Base-by-base conservation (phyloP, 192 early-diverging fungal genomes). In the Dimargaris xerosporica region DNA sequence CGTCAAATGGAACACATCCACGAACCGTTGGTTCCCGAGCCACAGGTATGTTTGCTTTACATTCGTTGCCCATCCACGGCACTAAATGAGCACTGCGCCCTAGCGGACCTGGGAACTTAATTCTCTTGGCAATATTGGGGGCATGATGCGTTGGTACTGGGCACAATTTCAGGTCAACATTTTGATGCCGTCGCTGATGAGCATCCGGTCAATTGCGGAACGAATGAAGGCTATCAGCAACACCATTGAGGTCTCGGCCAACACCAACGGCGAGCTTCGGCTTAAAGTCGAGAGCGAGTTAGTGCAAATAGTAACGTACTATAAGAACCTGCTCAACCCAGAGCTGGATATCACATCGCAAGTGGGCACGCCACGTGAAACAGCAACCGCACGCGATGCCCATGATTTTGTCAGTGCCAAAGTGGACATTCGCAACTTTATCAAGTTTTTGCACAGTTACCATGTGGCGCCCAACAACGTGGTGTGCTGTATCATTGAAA, bases 381-480 rank as follows among this genome's bases (percentile, higher is more conserved):
- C n/a, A n/a, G 67, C 71, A 64, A 62, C 34, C 31, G 52, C 46
- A 21, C 52, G 56, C 44, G 74, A 69, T 23, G 71, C 75, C 0
- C 48, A 65, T 2, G 68, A 78, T 62, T 86, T 87, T 71, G 87
- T 76, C 23, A 76, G 79, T 21, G 88, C 81, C 0, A 65, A 80
- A 0, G 77, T 91, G 12, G 79, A 82, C 61, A 83, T 84, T 62
- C 72, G 80, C 31, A 87, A 89, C 67, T 85, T 93, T 66, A 70
- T 83, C 54, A 82, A 86, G 45, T 90, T 91, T 56, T 61, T 91
- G 53, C 81, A 87, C 44, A 82, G 85, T 69, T 80, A 88, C 61
- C 79, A 83, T 44, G 71, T 91, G 1, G 82, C 76, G n/a, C 91
- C 91, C 17, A 75, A 71, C 60, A 82, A 88, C 64, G 82, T 90